A percentile compares a stretch with the other conserved stretches of the same genome.
These are phyloP conservation scores for Hymenoscyphus linearis DNA, from an alignment of 2,329 filamentous ascomycete species.

Conservation along the genomic window DNA sequence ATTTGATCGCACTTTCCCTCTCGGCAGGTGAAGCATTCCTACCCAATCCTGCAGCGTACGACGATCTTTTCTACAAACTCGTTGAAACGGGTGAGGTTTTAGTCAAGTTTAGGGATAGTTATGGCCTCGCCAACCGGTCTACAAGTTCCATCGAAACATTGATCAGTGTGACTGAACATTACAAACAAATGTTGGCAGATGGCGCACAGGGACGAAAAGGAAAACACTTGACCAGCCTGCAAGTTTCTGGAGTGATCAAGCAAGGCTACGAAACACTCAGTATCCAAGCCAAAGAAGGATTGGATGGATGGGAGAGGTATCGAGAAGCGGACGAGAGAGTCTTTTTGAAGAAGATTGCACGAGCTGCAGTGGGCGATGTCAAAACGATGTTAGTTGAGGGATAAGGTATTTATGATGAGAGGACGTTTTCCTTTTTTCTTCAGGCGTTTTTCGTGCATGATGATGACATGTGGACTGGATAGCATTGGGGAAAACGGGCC, in stretches of 20 bases:
- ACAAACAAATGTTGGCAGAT: conserved; percentile 72
- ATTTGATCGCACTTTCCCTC: conserved; percentile 76
- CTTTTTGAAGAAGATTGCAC: conserved; percentile 80
- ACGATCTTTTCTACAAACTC: conserved; percentile 97
- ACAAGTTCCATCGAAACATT: conserved; percentile 77
- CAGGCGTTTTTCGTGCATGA: not conserved
- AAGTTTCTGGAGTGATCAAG: conserved; percentile 89
- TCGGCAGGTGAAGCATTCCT: conserved; percentile 87
- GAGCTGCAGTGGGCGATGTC: conserved; percentile 70
- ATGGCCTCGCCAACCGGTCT: conserved; percentile 51
- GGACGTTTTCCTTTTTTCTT: not conserved
- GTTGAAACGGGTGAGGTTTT: conserved; percentile 86
- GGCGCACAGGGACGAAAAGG: conserved; percentile 45
- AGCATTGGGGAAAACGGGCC: conserved; percentile 2
- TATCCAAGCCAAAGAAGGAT: conserved; percentile 80
- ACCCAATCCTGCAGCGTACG: conserved; percentile 80
- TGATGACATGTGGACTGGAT: not conserved
- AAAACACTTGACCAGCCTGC: conserved; percentile 70
- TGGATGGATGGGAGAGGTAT: conserved; percentile 82
- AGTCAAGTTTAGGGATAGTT: conserved; percentile 74
- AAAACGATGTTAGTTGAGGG: conserved; percentile 33
- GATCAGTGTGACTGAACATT: conserved; percentile 77
- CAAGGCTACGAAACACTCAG: conserved; percentile 93
- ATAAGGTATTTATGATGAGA: not conserved
- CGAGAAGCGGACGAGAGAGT: conserved; percentile 81